Conservation (phyloP, 805 yeast species). For the Metschnikowia lunata region DNA sequence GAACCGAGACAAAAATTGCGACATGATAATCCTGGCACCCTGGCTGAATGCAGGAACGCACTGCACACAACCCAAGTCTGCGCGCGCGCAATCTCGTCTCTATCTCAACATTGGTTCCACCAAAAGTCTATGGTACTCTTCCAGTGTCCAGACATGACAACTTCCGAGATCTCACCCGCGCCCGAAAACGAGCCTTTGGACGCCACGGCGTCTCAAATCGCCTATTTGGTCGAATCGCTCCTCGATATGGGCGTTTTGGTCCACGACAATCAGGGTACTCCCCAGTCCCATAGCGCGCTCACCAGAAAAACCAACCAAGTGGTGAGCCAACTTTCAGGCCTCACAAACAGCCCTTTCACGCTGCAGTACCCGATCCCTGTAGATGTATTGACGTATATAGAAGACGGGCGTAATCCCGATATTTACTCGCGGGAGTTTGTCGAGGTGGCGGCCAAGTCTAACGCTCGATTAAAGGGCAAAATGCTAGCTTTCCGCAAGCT, state of each 20-base stretch:
- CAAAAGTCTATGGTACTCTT: too few relatives aligned
- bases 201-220: constrained; percentile 29
- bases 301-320: constrained; percentile 41
- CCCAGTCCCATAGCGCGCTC: constrained; percentile 57
- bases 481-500: constrained; percentile 63
- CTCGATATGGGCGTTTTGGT: constrained; percentile 87
- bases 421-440: constrained; percentile 95
- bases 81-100: too few relatives aligned
- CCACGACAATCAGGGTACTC: constrained; percentile 90
- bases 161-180: constrained; percentile 21
- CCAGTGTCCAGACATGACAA: constrained; percentile 23
- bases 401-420: constrained; percentile 95
- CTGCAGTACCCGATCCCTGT: constrained; percentile 55
- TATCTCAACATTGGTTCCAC: too few relatives aligned
- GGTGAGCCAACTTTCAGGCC: constrained; percentile 32
- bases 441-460: constrained; percentile 85
- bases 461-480: constrained; percentile 84
- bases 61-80: too few relatives aligned
- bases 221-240: constrained; percentile 58
- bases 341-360: constrained; percentile 30
- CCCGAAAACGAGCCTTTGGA: constrained; percentile 28
- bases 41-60: too few relatives aligned
- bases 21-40: neutral
- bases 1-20: too few relatives aligned
- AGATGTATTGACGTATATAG: constrained; percentile 87